Base-by-base conservation (phyloP, 1,139 yeast species). In the Magnusiomyces clavatus region DNA sequence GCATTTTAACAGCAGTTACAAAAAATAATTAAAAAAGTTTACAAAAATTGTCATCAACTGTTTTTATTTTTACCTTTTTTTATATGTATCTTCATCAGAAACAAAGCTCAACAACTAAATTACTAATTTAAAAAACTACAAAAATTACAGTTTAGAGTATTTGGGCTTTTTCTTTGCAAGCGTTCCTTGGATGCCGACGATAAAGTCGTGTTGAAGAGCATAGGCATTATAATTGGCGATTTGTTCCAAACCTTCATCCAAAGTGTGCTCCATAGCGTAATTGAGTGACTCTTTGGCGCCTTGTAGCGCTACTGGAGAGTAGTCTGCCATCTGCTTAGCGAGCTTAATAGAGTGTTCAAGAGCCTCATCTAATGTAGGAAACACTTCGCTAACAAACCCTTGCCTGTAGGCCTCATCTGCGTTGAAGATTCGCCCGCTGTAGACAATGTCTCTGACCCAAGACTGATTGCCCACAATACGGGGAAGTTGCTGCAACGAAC, bases 401-500 rank as follows among this genome's bases (percentile, higher is more conserved):
- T 71, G 68, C 41, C 67, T 67, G 47, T 66, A 60, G 0, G 90
- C 90, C 55, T 80, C 83, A n/a, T 73, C 69, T 2, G 80, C 76
- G 20, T 69, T 68, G 56, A 82, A 84, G 34, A 69, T 66, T 44
- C 77, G 77, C 6, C 86, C 94, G 1, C 89, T 81, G 58, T 81
- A 74, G 1, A 85, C 80, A 53, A 80, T 69, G 58, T 83, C 86
- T 64, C 77, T 76, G 58, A 83, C 68, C 71, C 79, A 74, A 11
- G 88, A 81, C 38, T 72, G 69, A 64, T 82, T 83, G 51, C 77
- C 77, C 29, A 77, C 76, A 1, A 82, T 53, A 29, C 66, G 64
- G 5, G 88, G 85, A 54, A 84, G 63, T 63, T 94, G 74, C 68
- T 86, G 92, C 56, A 85, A 71, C 1, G 86, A 75, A 11, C 95